These are phyloP conservation scores for Coemansia sp. DNA, from an alignment of 192 early-diverging fungal genomes.

Conservation along the genomic window DNA sequence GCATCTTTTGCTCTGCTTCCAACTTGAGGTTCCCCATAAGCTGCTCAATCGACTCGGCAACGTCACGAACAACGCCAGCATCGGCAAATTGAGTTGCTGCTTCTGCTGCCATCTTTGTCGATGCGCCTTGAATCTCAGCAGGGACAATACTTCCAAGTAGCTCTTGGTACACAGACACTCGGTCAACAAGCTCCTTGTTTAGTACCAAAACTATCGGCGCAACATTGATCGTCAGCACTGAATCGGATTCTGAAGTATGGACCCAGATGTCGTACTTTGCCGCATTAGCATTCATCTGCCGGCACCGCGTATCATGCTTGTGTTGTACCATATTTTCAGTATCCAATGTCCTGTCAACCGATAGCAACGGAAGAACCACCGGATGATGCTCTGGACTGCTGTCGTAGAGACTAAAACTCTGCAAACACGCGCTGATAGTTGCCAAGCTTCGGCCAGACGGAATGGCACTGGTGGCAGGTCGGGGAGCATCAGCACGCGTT, in stretches of 20 bases:
- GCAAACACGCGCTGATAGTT: conserved; percentile 34
- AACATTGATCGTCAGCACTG: conserved; percentile 36
- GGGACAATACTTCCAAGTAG: conserved; percentile 17
- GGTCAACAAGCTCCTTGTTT: conserved; percentile 46
- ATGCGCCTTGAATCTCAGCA: neutral
- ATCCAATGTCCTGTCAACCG: conserved; percentile 32
- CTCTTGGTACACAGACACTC: conserved; percentile 32
- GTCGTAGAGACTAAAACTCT: conserved; percentile 44
- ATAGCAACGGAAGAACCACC: conserved; percentile 35
- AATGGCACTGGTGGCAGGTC: neutral
- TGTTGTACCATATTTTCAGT: neutral
- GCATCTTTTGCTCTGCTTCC: conserved; percentile 25
- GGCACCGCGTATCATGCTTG: neutral
- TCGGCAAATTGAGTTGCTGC: neutral
- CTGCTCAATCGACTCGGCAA: conserved; percentile 38
- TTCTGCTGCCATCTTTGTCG: neutral
- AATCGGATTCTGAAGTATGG: conserved; percentile 19
- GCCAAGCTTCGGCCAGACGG: conserved; percentile 5
- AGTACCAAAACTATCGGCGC: conserved; percentile 34
- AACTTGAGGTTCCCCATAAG: conserved; percentile 46
- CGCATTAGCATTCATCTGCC: neutral
- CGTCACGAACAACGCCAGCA: conserved; percentile 11
- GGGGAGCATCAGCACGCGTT: conserved; percentile 1
- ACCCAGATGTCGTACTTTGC: conserved; percentile 49
- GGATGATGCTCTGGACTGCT: conserved; percentile 40